A percentile compares a stretch with the other conserved stretches of the same genome.
phyloP scores from a whole-genome alignment of 805 yeast species.

The Blastobotrys parvus region DNA sequence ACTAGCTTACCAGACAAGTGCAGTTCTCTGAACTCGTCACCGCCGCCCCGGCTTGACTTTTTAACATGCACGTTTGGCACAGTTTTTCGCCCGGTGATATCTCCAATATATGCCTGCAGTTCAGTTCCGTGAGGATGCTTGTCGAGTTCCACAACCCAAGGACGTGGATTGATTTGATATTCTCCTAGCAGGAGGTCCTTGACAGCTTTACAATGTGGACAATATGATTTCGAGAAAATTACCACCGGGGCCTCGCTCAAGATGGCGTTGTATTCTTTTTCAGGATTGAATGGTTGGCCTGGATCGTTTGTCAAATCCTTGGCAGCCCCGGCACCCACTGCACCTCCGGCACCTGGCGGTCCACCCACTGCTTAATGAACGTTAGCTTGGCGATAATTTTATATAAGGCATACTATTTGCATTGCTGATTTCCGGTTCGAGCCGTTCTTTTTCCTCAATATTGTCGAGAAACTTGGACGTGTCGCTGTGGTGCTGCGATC shows the following conservation, averaged over 20 bases:
- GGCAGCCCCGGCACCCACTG: constrained; percentile 13
- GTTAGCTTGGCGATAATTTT: constrained; percentile 24
- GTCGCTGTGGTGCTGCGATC: constrained; percentile 18
- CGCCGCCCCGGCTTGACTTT: constrained; percentile 76
- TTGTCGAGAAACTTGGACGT: constrained; percentile 7
- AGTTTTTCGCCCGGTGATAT: constrained; percentile 67
- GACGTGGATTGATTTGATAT: constrained; percentile 66
- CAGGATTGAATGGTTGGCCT: constrained; percentile 38
- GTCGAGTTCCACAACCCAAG: constrained; percentile 73
- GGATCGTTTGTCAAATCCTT: constrained; percentile 18
- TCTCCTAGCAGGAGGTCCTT: constrained; percentile 56
- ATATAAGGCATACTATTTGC: constrained; percentile 35
- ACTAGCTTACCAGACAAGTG: constrained; percentile 51
- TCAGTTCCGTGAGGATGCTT: constrained; percentile 65
- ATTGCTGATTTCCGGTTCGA: constrained; percentile 7
- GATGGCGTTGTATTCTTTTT: constrained; percentile 47
- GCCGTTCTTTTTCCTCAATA: constrained; percentile 13
- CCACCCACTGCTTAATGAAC: constrained; percentile 17
- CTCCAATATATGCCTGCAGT: constrained; percentile 63
- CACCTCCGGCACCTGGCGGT: constrained; percentile 7
- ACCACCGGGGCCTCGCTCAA: constrained; percentile 49
- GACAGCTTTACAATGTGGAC: constrained; percentile 65
- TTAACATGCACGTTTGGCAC: constrained; percentile 85
- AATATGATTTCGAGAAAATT: constrained; percentile 44
- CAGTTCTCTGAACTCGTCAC: constrained; percentile 64